Evolutionary conservation across 148 eudicot genomes (phyloP).

Genomic region (Vaccinium vitisidaea): DNA sequence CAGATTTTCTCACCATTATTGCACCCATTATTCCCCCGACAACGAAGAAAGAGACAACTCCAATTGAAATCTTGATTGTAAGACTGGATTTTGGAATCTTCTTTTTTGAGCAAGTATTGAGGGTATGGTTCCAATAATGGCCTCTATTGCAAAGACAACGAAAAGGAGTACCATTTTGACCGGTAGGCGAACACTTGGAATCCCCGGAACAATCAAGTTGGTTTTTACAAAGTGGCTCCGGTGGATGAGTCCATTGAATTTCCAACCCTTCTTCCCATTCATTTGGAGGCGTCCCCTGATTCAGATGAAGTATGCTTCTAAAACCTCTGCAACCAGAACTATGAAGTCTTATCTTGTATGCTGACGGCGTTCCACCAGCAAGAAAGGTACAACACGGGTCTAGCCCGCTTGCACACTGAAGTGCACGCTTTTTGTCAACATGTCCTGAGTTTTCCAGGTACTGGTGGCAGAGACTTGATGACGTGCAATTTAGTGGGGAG

Average conservation of each 20-base stretch:
- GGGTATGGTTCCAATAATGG: conserved; percentile 32
- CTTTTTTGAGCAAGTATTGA: conserved; percentile 26
- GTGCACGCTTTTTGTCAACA: conserved; percentile 26
- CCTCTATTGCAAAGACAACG: conserved; percentile 36
- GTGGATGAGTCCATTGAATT: conserved; percentile 42
- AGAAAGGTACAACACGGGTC: conserved; percentile 46
- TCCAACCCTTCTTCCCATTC: conserved; percentile 47
- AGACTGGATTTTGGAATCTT: conserved; percentile 18
- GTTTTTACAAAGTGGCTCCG: conserved; percentile 31
- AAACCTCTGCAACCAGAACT: conserved; percentile 41
- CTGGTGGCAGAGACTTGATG: conserved; percentile 40
- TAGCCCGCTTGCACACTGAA: conserved; percentile 30
- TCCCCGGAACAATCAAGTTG: conserved; percentile 31
- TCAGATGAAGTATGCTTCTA: conserved; percentile 40
- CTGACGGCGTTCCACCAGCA: conserved; percentile 47
- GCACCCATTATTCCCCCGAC: conserved; percentile 19
- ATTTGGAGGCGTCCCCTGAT: conserved; percentile 25
- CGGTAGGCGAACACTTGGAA: conserved; percentile 35
- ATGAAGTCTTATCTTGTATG: conserved; percentile 45
- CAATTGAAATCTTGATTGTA: conserved; percentile 24
- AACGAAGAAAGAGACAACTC: conserved; percentile 23
- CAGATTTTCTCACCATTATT: conserved; percentile 24
- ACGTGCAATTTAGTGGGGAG: conserved; percentile 45
- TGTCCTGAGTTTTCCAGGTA: conserved; percentile 37
- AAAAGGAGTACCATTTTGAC: conserved; percentile 6